Evolutionary conservation across 75 land plant genomes (phyloP).

Genomic region (Larix kaempferi): DNA sequence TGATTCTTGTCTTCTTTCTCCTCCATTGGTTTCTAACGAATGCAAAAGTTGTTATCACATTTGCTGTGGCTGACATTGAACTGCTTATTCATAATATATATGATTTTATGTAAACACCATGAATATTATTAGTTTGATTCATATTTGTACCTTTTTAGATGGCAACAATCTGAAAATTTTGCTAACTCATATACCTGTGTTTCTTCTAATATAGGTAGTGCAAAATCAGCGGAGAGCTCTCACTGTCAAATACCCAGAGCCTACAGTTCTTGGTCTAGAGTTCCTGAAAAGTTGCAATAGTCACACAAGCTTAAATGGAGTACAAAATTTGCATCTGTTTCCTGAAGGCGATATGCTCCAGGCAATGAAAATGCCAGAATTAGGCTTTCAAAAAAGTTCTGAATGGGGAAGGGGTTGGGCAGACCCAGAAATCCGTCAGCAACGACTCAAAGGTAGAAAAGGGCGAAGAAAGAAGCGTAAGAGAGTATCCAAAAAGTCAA

Average conservation of each 20-base stretch:
- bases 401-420: conserved; percentile 88
- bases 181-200: not conserved
- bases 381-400: conserved; percentile 18
- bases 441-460: conserved; percentile 37
- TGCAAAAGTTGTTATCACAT: too few species aligned
- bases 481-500: conserved; percentile 12
- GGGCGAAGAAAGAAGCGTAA: conserved; percentile 15
- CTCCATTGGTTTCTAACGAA: too few species aligned
- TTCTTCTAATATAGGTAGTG: conserved; percentile 4
- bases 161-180: not conserved
- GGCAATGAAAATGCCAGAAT: conserved; percentile 18
- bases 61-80: too few species aligned
- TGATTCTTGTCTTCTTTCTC: too few species aligned
- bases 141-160: too few species aligned
- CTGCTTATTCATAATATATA: too few species aligned
- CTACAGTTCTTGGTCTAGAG: conserved; percentile 41
- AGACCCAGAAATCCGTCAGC: conserved; percentile 69
- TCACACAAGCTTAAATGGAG: not conserved
- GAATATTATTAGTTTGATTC: too few species aligned
- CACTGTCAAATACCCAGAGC: conserved; percentile 54
- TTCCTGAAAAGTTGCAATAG: conserved; percentile 27
- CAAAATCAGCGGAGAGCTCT: conserved; percentile 5
- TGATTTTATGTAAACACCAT: too few species aligned
- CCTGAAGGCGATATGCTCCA: conserved; percentile 83
- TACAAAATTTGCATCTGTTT: conserved; percentile 21